Evolutionary conservation across 257 asterid genomes (phyloP), one percentile per base, ranked within the genome.

Genomic region (Parsonsia alboflavescens): DNA sequence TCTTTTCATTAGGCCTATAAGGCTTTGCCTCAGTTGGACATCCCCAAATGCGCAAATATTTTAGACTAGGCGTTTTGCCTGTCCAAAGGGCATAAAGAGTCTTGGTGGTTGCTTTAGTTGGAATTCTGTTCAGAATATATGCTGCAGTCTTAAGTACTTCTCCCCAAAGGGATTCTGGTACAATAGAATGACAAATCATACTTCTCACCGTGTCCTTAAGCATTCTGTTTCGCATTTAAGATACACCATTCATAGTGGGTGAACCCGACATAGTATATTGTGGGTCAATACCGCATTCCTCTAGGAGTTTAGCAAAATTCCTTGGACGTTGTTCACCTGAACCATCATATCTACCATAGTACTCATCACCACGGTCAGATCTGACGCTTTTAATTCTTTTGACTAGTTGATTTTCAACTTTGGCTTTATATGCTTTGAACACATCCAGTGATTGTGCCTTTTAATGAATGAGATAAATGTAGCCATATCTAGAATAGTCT

Each of bases 181-280:
- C 28, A 2, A 1, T 26, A 21, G 71, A 4, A 41, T 39, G 24
- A 39, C 33, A 3, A 36, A 15, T 6, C 30, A 67, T 71, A 52
- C 63, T 50, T 8, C 64, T 49, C 8, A 24, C 62, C 46, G 50
- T 71, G 3, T 33, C 39, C 3, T 1, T 33, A 33, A 49, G 19
- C 0, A 17, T 72, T 21, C 6, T 54, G 33, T 72, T 56, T 54
- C 66, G 10, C 19, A 33, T 33, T 56, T 72, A 53, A 53, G 52
- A 2, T 10, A 72, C n/a, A 54, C 76, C 53, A 72, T 72, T 72
- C 68, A 72, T 54, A 39, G 21, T 72, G 4, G 68, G 76, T 10
- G 36, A 4, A 5, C 53, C 30, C 2, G 26, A 10, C 46, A 71
- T 71, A 41, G 63, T 71, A 22, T 71, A 71, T 17, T 71, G 46